phyloP scores from a whole-genome alignment of 441 rosid genomes.

The Erodium trifolium region DNA sequence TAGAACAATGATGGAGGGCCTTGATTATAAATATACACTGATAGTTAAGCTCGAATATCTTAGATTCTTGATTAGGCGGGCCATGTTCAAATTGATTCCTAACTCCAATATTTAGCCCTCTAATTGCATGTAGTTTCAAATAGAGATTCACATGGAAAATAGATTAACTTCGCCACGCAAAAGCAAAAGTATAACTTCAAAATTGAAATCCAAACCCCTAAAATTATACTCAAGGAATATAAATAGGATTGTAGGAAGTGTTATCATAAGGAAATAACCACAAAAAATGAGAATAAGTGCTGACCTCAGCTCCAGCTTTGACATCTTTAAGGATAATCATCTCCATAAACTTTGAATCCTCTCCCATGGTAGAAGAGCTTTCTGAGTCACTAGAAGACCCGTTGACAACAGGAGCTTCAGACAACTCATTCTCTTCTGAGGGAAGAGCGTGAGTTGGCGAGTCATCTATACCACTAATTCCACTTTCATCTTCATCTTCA shows the following conservation, averaged over 20 bases:
- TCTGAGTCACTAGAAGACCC: conserved; percentile 23
- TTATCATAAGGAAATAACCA: background rate
- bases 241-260: background rate
- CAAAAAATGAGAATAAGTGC: conserved; percentile 7
- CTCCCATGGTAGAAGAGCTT: conserved; percentile 20
- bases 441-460: conserved; percentile 11
- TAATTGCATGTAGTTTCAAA: background rate
- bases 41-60: background rate
- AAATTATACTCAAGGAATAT: background rate
- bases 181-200: background rate
- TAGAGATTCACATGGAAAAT: background rate
- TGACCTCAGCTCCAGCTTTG: conserved; percentile 65
- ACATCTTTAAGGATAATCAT: conserved; percentile 92
- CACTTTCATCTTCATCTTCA: conserved; percentile 10
- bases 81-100: background rate
- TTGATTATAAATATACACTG: background rate
- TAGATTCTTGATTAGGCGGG: background rate
- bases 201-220: background rate
- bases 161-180: background rate
- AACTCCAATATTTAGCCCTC: background rate
- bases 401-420: conserved; percentile 16
- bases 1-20: background rate
- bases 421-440: conserved; percentile 17
- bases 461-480: no score
- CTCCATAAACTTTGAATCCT: conserved; percentile 43